Base-by-base conservation (phyloP, 495 filamentous ascomycete genomes). In the Daldinia loculata region DNA sequence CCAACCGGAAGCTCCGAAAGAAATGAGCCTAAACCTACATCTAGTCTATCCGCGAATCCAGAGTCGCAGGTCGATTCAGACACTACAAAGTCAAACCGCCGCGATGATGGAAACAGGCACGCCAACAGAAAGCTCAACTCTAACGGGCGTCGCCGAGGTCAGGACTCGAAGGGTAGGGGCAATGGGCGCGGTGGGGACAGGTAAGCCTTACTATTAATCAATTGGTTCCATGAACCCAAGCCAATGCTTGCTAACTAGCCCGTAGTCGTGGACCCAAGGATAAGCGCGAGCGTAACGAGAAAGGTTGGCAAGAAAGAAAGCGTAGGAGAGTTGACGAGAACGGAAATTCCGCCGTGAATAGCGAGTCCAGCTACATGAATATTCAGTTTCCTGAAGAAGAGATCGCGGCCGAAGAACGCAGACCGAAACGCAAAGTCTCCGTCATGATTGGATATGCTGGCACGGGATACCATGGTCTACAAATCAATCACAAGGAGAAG, bases 401-500 rank as follows among this genome's bases (percentile, higher is more conserved):
- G 80, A 93, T 97, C 66, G 91, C 89, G 5, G 87, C 86, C 38
- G 94, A 99, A 78, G 89, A 89, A 74, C 87, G 94, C 55, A 90
- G 89, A 53, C 95, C 95, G 3, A 98, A 99, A 83, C 89, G 92
- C 75, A 99, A 99, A 81, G 95, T 96, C 27, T 96, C 95, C 19
- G 92, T 99, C 15, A 78, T 98, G 83, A 88, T 99, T 68, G 95
- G 96, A 6, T 99, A 99, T 77, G 93, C 93, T 24, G 95, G 95
- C 27, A 96, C 92, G n/a, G 96, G 96, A 14, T 99, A 99, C 80
- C 93, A 92, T 79, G 95, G 95, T 65, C 94, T 99, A 87, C 95
- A 99, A 78, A 88, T 98, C 66, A 88, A 86, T 72, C 79, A 80
- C 59, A 80, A 90, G 39, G 89, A 96, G 69, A 94, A 93, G 82